These are phyloP conservation scores for Croton laevigatus DNA, from an alignment of 441 rosid genomes.

Conservation along the genomic window DNA sequence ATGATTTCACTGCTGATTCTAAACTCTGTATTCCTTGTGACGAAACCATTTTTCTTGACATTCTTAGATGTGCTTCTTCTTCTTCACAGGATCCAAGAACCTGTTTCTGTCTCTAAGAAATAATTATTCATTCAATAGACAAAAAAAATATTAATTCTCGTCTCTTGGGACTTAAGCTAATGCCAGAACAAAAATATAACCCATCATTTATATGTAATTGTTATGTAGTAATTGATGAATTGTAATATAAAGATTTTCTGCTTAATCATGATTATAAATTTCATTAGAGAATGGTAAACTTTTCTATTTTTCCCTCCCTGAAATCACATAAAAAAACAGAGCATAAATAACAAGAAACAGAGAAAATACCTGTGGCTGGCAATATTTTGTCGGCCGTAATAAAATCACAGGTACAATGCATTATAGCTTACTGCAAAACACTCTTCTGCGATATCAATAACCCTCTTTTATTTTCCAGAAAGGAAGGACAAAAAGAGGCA, in stretches of 20 bases:
- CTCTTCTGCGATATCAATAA: not conserved
- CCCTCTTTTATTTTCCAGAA: not conserved
- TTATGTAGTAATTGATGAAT: conserved; percentile 21
- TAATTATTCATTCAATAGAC: not conserved
- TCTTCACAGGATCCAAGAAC: conserved; percentile 35
- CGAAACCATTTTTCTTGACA: conserved; percentile 65
- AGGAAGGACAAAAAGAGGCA: conserved; percentile 4
- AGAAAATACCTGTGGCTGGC: too few relatives aligned
- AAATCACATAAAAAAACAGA: not conserved
- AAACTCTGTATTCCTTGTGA: conserved; percentile 87
- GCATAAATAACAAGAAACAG: too few relatives aligned
- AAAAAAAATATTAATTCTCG: conserved; percentile 23
- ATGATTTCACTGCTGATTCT: conserved; percentile 57
- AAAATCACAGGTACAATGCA: too few relatives aligned
- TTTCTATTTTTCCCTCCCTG: not conserved
- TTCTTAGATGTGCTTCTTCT: conserved; percentile 56
- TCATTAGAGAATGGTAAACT: not conserved
- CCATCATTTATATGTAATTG: conserved; percentile 21
- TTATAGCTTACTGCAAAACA: too few relatives aligned
- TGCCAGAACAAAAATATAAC: conserved; percentile 34
- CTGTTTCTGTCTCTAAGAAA: conserved; percentile 33
- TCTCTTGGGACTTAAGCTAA: conserved; percentile 29
- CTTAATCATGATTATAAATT: conserved; percentile 12
- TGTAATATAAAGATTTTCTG: conserved; percentile 31
- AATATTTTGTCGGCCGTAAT: too few relatives aligned